Percentiles rank a stretch among this genome's conserved stretches.
Evolutionary conservation across 331 rosid genomes (phyloP).

Genomic region (Prunus yedoensis): DNA sequence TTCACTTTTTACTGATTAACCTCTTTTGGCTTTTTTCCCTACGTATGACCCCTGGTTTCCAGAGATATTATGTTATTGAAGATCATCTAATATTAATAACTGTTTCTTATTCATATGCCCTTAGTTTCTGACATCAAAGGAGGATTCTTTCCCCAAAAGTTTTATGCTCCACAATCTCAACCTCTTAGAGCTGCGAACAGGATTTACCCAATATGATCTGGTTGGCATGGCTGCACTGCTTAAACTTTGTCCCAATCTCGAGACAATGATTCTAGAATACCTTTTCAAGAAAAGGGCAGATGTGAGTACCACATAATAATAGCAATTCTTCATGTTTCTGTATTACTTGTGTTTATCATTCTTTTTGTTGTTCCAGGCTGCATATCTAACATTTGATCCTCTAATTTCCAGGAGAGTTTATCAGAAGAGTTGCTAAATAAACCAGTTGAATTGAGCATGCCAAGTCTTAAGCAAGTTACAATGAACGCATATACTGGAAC

Average conservation of each 20-base stretch:
- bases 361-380: background rate
- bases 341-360: background rate
- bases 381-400: background rate
- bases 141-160: background rate
- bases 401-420: background rate
- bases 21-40: background rate
- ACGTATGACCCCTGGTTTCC: background rate
- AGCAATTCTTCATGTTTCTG: background rate
- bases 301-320: background rate
- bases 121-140: slow-evolving; percentile 12
- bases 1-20: background rate
- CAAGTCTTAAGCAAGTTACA: slow-evolving; percentile 18
- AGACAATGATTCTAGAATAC: slow-evolving; percentile 10
- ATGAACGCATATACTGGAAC: slow-evolving; percentile 2
- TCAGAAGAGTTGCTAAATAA: slow-evolving; percentile 7
- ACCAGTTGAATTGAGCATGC: slow-evolving; percentile 3
- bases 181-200: slow-evolving; percentile 2
- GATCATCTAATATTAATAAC: background rate
- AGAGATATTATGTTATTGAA: background rate
- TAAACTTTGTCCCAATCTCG: slow-evolving; percentile 2
- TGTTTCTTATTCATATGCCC: background rate
- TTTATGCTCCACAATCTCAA: slow-evolving; percentile 10
- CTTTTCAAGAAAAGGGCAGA: background rate
- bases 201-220: slow-evolving; percentile 14
- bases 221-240: slow-evolving; percentile 22